Base-by-base conservation (phyloP, 495 filamentous ascomycete genomes). In the Thozetella sp. region DNA sequence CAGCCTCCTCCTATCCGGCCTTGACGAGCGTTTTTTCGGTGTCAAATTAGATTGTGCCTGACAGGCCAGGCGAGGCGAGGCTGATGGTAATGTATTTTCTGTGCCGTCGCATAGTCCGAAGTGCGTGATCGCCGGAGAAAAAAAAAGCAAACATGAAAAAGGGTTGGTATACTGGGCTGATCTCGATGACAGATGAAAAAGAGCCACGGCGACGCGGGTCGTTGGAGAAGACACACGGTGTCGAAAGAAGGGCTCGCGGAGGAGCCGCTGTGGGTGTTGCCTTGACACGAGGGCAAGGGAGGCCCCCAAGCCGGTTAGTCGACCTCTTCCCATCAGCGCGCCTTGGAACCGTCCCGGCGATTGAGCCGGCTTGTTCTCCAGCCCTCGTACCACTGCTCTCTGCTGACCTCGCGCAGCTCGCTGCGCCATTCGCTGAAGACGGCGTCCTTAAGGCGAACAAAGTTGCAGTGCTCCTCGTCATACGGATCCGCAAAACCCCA, bases 401-500 rank as follows among this genome's bases (percentile, higher is more conserved):
- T 85, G 73, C 93, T 97, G 43, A 91, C 91, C 74, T 97, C 93
- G 50, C 94, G 89, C 61, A 99, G 81, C 67, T 99, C 95, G 17
- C 82, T 83, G 46, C 93, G 84, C 95, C 95, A 99, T 68, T 98
- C 96, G 67, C 75, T 88, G 71, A 99, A 99, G 22, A 98, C 91
- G 4, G 88, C 86, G 22, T 98, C 93, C 77, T 93, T 94, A 60
- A 99, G 79, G 57, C 87, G 86, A n/a, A 90, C 79, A 74, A 97
- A 93, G 72, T 99, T 94, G 75, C 96, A 99, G 76, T 99, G 95
- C 63, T 90, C 86, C 27, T 88, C 79, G 66, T 97, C 85, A 76
- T 93, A 91, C 0, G 95, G 95, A 66, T 97, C 92, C 12, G 95
- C 95, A 67, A 97, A 94, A 20, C 95, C 95, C 95, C 95, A 99